A percentile compares a stretch with the other conserved stretches of the same genome.
phyloP scores from a whole-genome alignment of 177 flowering plant genomes.

The Tripterygium wilfordii region DNA sequence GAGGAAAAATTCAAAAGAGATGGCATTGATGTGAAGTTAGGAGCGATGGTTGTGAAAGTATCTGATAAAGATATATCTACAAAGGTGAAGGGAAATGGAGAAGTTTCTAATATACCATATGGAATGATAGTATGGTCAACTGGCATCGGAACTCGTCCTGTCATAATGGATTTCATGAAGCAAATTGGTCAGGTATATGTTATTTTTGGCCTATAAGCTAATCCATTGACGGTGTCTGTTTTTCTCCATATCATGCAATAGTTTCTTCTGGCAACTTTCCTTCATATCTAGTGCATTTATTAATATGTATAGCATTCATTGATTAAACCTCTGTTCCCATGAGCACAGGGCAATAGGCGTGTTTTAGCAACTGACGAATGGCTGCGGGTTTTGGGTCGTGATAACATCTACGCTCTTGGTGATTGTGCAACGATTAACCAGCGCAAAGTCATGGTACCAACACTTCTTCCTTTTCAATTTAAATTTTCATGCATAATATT shows the following conservation, averaged over 20 bases:
- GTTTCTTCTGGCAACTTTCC: no score
- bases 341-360: constrained; percentile 52
- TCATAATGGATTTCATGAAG: constrained; percentile 67
- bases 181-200: constrained; percentile 87
- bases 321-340: not conserved
- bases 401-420: constrained; percentile 68
- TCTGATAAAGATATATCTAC: constrained; percentile 60
- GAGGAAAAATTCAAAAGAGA: constrained; percentile 70
- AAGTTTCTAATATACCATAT: constrained; percentile 52
- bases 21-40: constrained; percentile 71
- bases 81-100: constrained; percentile 45
- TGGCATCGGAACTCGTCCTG: constrained; percentile 76
- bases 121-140: constrained; percentile 95
- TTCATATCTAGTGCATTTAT: no score
- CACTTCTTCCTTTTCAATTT: not conserved
- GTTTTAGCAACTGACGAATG: constrained; percentile 82
- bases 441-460: constrained; percentile 74
- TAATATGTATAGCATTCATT: not conserved
- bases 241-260: no score
- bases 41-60: constrained; percentile 70
- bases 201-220: not conserved
- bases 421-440: constrained; percentile 87
- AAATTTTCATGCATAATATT: not conserved
- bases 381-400: constrained; percentile 75
- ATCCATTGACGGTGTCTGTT: not conserved